phyloP scores from a whole-genome alignment of 768 basidiomycete genomes.

The Postia placenta region DNA sequence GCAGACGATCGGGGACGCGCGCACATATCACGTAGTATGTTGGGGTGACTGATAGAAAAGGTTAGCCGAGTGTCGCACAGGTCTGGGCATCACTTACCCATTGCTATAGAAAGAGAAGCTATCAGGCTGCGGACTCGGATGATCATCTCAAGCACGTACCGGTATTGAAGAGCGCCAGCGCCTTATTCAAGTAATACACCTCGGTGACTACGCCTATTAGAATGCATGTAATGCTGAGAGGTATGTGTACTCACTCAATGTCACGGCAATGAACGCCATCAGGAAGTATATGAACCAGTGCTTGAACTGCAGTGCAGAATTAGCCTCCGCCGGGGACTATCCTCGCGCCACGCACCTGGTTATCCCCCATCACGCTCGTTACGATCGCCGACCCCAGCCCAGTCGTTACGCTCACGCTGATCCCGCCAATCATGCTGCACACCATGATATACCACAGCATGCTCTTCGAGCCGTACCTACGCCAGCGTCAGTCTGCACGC shows the following conservation, averaged over 20 bases:
- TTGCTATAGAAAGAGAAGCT: constrained; percentile 34
- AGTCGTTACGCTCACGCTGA: constrained; percentile 90
- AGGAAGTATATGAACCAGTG: constrained; percentile 91
- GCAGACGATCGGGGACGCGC: constrained; percentile 19
- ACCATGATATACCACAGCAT: constrained; percentile 96
- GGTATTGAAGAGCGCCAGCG: constrained; percentile 92
- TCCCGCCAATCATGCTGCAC: constrained; percentile 95
- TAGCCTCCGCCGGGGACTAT: background rate
- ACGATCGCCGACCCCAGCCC: constrained; percentile 92
- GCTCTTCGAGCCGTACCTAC: constrained; percentile 78
- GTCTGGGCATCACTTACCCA: constrained; percentile 46
- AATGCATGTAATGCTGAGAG: constrained; percentile 9
- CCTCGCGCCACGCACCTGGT: constrained; percentile 51
- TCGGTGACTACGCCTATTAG: constrained; percentile 56
- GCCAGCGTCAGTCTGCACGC: background rate
- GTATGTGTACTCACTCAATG: constrained; percentile 51
- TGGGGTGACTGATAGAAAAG: constrained; percentile 69
- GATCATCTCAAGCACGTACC: constrained; percentile 39
- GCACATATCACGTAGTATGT: constrained; percentile 83
- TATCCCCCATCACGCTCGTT: constrained; percentile 65
- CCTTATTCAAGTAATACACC: constrained; percentile 93
- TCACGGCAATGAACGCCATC: constrained; percentile 74
- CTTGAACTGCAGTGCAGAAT: constrained; percentile 81
- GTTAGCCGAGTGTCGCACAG: background rate
- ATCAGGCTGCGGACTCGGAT: background rate